Evolutionary conservation across 2,329 filamentous ascomycete genomes (phyloP), one percentile per base, ranked within the genome.

Genomic region (Fusarium nelsonii): DNA sequence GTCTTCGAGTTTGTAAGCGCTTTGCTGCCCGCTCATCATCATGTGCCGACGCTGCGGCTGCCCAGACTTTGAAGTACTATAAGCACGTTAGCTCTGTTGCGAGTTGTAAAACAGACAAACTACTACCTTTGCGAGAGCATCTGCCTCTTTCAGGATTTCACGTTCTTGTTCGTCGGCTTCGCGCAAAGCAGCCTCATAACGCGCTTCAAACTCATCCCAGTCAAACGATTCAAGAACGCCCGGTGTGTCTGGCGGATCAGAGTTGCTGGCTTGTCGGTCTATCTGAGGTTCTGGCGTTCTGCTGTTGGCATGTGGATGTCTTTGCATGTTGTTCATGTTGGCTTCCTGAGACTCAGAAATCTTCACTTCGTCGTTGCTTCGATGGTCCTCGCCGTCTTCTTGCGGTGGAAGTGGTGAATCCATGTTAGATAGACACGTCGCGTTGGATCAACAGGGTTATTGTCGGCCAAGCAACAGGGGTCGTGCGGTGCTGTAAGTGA

Each of bases 51-150:
- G 91, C 91, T 14, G 91, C 88, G 20, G 90, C 84, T 26, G 92
- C 91, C 94, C 94, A 97, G 36, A 90, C 81, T 60, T 86, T 85
- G 78, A 97, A 97, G 76, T 91, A 92, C 93, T 97, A 69, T 28
- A 40, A 44, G 46, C 16, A 11, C 18, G 20, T 40, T 41, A 49
- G 49, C 50, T 48, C 50, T 43, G 45, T 58, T 20, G 8, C 23
- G 44, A n/a, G 50, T 28, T 28, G 6, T 45, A 23, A 23, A 26
- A 23, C 26, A 8, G 16, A 15, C 4, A 48, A 40, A 6, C 34
- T 36, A 10, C 37, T 79, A 90, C 91, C 79, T 89, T 86, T 65
- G 91, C 85, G n/a, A 94, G 82, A 41, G 83, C 80, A 16, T 89
- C 84, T 68, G 91, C 93, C 65, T 94, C 90, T 20, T 87, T 83